Base-by-base conservation (phyloP, 805 yeast species). In the Myxozyma mucilagina region DNA sequence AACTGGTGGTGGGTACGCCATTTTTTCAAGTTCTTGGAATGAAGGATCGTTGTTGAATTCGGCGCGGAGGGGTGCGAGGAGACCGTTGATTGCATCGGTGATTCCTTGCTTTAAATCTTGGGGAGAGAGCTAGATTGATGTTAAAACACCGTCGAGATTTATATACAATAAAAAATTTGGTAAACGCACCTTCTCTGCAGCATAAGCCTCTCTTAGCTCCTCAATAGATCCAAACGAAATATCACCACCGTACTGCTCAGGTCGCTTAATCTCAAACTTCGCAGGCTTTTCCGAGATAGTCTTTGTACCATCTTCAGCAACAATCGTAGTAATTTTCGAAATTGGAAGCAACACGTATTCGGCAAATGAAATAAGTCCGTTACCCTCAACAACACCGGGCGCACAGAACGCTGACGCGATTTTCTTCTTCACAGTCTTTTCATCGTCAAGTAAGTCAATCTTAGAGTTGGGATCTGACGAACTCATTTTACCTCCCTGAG, bases 391-490 rank as follows among this genome's bases (percentile, higher is more conserved):
- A 64, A 81, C 86, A 71, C 98, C 98, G 31, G 98, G 97, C 29
- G 96, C 92, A 79, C 97, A 94, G 80, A 82, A 93, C 1, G 99
- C 99, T 71, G 89, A 83, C 69, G 85, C 84, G 69, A 94, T 85
- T 82, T 94, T 94, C 86, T 93, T 93, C 77, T 85, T 87, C 59
- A 94, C 94, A 36, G 78, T 76, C 72, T 88, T 88, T 68, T 97
- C 96, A 51, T 87, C 93, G 75, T 94, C 99, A 63, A 92, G 78
- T 41, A 94, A 75, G 72, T 94, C 99, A 66, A 94, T 91, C 78
- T 94, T 94, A 59, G 98, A 92, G 80, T 91, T 94, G 70, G 99
- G 97, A 78, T 94, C 99, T 39, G 97, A 90, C 1, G 99, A 97
- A 70, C 97, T 90, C 99, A 94, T 94, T 75, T 94, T 94, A 9